Base-by-base conservation (phyloP, 257 asterid genomes). In the Gardenia jasminoides region DNA sequence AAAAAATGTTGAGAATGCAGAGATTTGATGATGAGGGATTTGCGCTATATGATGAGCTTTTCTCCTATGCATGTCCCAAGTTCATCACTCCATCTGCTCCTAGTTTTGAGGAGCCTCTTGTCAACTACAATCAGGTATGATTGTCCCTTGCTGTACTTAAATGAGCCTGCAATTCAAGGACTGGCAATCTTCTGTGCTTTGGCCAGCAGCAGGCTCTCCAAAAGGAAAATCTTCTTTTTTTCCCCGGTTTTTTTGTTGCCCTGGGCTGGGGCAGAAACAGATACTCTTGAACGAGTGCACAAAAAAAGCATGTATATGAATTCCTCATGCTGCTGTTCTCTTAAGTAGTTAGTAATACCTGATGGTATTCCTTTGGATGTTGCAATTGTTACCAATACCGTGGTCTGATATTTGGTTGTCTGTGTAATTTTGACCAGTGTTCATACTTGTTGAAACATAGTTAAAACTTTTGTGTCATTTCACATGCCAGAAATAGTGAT, bases 31-130 rank as follows among this genome's bases (percentile, higher is more conserved):
- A 93, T 10, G 98, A 93, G 85, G 97, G 95, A 36, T 88, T 91
- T 89, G 88, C 96, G 68, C 80, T 89, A 26, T 96, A 93, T 80
- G 99, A 96, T 61, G 98, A 96, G 88, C 97, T 96, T 81, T 96
- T 96, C 91, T 96, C 99, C 10, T 96, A 93, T 78, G 99, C 99
- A 1, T 96, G 99, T 87, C 98, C 99, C 17, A 96, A 96, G 90
- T 96, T 96, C 86, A 96, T 96, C 80, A 96, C 99, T 64, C 99
- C 99, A 13, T 91, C 99, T 33, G 87, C 97, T 76, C 97, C 97
- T 56, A 96, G 96, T 86, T 96, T 86, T 64, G 97, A 96, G 80
- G 99, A 96, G 88, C 98, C 98, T 85, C 97, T 93, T 70, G 93
- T 96, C 79, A 96, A 93, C 81, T 96, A 96, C 91, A 96, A 96